These are phyloP conservation scores for Mychonastes homosphaera DNA, from an alignment of 139 green algal genomes.

Conservation along the genomic window DNA sequence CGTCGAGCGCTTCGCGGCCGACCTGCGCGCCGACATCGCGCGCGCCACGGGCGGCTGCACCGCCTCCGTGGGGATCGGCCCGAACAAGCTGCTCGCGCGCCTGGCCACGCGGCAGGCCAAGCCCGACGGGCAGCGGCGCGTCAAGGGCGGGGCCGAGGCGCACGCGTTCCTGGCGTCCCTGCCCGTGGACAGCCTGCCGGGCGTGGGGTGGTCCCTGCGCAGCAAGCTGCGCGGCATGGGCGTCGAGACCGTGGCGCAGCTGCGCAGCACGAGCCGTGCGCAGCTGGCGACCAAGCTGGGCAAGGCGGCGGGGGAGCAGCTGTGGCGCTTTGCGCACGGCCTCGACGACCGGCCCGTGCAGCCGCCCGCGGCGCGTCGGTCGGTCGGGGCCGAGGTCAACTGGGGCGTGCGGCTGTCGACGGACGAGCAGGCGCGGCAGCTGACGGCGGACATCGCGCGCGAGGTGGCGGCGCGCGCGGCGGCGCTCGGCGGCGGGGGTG, in stretches of 20 bases:
- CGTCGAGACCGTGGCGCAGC: constrained; percentile 39
- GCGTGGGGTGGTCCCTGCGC: background rate
- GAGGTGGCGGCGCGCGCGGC: constrained; percentile 34
- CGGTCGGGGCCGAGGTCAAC: constrained; percentile 85
- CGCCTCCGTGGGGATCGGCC: constrained; percentile 54
- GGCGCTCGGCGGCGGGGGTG: constrained; percentile 2
- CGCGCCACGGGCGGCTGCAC: constrained; percentile 46
- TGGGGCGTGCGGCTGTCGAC: constrained; percentile 77
- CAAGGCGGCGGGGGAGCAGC: constrained; percentile 44
- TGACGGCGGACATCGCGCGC: constrained; percentile 36
- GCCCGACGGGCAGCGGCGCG: constrained; percentile 59
- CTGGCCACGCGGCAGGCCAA: constrained; percentile 76
- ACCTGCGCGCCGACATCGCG: constrained; percentile 44
- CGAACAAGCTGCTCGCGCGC: constrained; percentile 67
- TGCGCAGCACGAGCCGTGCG: constrained; percentile 22
- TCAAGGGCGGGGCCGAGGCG: constrained; percentile 26
- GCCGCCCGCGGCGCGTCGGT: constrained; percentile 36
- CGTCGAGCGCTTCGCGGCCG: constrained; percentile 32
- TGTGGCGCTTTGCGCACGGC: constrained; percentile 36
- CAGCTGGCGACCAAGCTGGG: constrained; percentile 53
- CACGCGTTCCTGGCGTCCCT: constrained; percentile 44
- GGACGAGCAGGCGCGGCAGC: constrained; percentile 41
- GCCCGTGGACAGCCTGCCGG: constrained; percentile 62
- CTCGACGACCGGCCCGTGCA: constrained; percentile 37
- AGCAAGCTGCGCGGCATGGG: constrained; percentile 50